A percentile compares a stretch with the other conserved stretches of the same genome.
Evolutionary conservation across 495 filamentous ascomycete species (phyloP).

Genomic region (Neurospora sp.): DNA sequence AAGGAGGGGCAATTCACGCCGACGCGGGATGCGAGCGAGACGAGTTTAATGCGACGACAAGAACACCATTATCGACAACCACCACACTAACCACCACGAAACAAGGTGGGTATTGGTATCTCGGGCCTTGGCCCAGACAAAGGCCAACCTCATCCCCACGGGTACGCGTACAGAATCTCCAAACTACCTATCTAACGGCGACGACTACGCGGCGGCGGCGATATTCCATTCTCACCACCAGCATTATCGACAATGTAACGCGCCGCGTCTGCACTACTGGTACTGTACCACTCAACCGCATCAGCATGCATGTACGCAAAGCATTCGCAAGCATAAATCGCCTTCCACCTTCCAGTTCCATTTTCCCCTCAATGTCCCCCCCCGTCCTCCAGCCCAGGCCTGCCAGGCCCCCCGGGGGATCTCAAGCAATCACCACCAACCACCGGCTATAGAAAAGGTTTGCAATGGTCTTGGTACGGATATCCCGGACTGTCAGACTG

Average conservation of each 20-base stretch:
- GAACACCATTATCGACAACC: background rate
- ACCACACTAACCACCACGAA: background rate
- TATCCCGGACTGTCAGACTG: background rate
- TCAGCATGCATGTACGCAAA: background rate
- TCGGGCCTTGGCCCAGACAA: too few species aligned
- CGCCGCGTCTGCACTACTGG: background rate
- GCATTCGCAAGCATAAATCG: background rate
- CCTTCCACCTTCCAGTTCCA: background rate
- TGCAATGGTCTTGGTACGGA: background rate
- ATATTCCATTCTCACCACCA: background rate
- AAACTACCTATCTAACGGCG: background rate
- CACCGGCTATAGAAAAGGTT: background rate
- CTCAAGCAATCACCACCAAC: background rate
- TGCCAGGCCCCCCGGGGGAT: background rate
- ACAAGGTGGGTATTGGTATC: too few species aligned
- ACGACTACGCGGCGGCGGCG: background rate
- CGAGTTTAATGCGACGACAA: background rate
- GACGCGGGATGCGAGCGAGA: background rate
- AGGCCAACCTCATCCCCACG: too few species aligned
- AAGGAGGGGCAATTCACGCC: background rate
- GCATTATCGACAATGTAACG: background rate
- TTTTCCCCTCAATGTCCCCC: background rate
- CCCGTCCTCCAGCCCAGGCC: background rate
- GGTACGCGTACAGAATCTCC: background rate
- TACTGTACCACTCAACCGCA: background rate